Percentiles rank a stretch among this genome's conserved stretches.
These are phyloP conservation scores for Hypoxylon perforatum DNA, from an alignment of 495 filamentous ascomycete species.

Conservation along the genomic window DNA sequence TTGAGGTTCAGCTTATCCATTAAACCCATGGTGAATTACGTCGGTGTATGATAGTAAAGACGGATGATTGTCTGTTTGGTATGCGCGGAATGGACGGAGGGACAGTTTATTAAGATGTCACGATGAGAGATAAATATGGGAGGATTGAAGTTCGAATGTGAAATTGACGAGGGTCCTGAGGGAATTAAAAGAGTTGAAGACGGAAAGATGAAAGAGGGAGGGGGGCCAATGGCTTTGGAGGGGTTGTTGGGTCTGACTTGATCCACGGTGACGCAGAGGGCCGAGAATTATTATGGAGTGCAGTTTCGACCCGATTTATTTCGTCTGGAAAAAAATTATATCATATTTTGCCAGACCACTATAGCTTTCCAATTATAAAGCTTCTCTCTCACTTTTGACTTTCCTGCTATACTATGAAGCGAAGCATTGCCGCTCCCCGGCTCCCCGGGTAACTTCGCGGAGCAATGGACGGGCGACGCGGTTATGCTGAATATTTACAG, in stretches of 20 bases:
- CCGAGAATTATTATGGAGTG: constrained; percentile 36
- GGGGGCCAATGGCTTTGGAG: constrained; percentile 21
- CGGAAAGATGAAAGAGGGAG: constrained; percentile 25
- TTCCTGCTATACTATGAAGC: constrained; percentile 1
- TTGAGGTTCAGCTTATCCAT: constrained; percentile 72
- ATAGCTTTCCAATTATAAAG: background rate
- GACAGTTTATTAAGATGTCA: constrained; percentile 1
- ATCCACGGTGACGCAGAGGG: constrained; percentile 42
- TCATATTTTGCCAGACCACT: background rate
- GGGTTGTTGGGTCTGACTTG: constrained; percentile 29
- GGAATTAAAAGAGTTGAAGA: constrained; percentile 36
- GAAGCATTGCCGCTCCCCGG: constrained; percentile 3
- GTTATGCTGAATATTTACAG: constrained; percentile 4
- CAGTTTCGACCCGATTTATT: constrained; percentile 33
- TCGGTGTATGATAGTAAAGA: constrained; percentile 1
- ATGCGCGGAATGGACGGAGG: background rate
- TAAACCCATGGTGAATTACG: constrained; percentile 36
- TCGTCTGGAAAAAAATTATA: constrained; percentile 19
- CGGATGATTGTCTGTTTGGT: background rate
- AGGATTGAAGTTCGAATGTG: constrained; percentile 16
- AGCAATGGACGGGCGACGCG: constrained; percentile 3
- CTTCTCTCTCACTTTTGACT: constrained; percentile 1
- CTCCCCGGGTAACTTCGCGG: constrained; percentile 19
- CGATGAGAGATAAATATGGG: constrained; percentile 8
- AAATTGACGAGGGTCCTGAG: constrained; percentile 33